These are phyloP conservation scores for Conringia planisiliqua DNA, from an alignment of 345 rosid species.

Conservation along the genomic window DNA sequence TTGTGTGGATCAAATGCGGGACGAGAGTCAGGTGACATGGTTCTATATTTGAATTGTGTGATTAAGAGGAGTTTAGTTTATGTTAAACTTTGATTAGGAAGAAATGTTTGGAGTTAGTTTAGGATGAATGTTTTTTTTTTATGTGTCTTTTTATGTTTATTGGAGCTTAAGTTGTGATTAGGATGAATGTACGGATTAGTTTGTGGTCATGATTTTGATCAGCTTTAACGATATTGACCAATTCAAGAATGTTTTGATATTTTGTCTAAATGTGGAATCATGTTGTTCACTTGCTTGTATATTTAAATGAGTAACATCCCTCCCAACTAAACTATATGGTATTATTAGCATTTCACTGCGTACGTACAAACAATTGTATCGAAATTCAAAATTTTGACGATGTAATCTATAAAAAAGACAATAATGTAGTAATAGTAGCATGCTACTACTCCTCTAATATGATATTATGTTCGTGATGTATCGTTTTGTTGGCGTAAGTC, in stretches of 20 bases:
- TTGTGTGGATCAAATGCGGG: constrained; percentile 35
- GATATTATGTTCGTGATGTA: neutral
- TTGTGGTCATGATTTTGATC: constrained; percentile 6
- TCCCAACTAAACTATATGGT: neutral
- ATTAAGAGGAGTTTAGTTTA: neutral
- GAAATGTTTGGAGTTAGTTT: neutral
- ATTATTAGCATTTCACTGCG: neutral
- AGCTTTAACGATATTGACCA: constrained; percentile 9
- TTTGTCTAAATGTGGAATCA: constrained; percentile 1
- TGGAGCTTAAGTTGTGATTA: constrained; percentile 18
- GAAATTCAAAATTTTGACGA: neutral
- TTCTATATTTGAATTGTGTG: neutral
- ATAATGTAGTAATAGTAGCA: neutral
- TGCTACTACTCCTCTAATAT: neutral
- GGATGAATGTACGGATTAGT: constrained; percentile 17
- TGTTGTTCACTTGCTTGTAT: neutral
- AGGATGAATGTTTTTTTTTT: neutral
- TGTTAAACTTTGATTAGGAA: neutral
- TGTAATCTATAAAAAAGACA: neutral
- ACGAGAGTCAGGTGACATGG: constrained; percentile 15
- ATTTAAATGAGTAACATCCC: neutral
- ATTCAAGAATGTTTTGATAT: neutral
- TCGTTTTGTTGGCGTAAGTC: neutral
- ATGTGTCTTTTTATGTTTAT: neutral
- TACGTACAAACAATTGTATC: neutral